phyloP scores from a whole-genome alignment of 1,139 yeast genomes.

The Yamadazyma buinensis region DNA sequence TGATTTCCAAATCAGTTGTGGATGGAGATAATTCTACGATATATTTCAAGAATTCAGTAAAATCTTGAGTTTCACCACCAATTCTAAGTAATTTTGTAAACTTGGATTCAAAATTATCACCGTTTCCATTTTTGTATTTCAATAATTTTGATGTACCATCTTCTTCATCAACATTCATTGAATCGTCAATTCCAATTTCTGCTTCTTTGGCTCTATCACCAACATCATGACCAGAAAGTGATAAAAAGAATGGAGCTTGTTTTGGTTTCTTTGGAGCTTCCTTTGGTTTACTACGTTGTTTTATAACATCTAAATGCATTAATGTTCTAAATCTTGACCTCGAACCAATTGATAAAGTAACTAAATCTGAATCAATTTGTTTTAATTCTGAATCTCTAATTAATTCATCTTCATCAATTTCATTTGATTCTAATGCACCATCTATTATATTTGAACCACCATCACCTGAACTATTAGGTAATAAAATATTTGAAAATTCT shows the following conservation, averaged over 20 bases:
- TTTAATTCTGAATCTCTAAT: slow-evolving; percentile 40
- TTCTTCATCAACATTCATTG: slow-evolving; percentile 8
- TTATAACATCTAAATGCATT: slow-evolving; percentile 78
- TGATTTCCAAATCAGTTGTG: slow-evolving; percentile 76
- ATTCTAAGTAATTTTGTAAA: slow-evolving; percentile 67
- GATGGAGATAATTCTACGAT: slow-evolving; percentile 73
- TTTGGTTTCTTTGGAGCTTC: slow-evolving; percentile 88
- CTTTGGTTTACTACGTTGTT: slow-evolving; percentile 81
- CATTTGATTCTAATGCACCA: slow-evolving; percentile 53
- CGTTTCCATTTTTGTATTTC: slow-evolving; percentile 21
- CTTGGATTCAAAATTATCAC: slow-evolving; percentile 58
- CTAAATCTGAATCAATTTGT: slow-evolving; percentile 61
- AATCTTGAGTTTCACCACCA: slow-evolving; percentile 41
- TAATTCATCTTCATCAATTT: slow-evolving; percentile 14
- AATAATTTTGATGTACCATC: slow-evolving; percentile 24
- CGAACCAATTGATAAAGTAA: slow-evolving; percentile 76
- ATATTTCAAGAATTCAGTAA: slow-evolving; percentile 47
- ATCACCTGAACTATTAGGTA: slow-evolving; percentile 81
- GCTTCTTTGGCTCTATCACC: slow-evolving; percentile 69
- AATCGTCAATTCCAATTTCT: slow-evolving; percentile 34
- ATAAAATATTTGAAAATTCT: slow-evolving; percentile 55
- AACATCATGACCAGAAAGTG: slow-evolving; percentile 58
- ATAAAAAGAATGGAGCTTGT: slow-evolving; percentile 77
- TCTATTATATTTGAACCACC: slow-evolving; percentile 75
- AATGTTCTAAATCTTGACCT: slow-evolving; percentile 76